Evolutionary conservation across 2,329 filamentous ascomycete species (phyloP).

Genomic region (Fusarium gaditjirri): DNA sequence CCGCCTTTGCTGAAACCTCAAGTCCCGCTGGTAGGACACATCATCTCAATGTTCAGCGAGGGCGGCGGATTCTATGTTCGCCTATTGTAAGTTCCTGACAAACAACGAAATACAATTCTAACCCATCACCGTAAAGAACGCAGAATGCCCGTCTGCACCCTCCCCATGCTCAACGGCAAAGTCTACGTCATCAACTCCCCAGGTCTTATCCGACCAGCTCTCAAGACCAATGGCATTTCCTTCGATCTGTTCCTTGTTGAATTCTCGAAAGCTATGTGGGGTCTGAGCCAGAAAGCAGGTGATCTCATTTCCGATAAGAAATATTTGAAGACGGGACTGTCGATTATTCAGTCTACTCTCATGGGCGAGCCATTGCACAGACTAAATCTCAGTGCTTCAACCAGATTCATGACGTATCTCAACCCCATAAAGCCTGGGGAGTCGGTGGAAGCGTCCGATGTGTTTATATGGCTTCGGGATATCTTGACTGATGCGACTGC

Average conservation of each 20-base stretch:
- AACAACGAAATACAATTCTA: neutral
- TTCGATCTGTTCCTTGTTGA: slow-evolving; percentile 55
- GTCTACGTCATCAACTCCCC: slow-evolving; percentile 57
- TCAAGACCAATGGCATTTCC: slow-evolving; percentile 53
- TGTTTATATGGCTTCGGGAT: slow-evolving; percentile 53
- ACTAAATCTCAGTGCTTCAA: slow-evolving; percentile 4
- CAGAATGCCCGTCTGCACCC: slow-evolving; percentile 52
- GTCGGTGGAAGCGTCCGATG: slow-evolving; percentile 38
- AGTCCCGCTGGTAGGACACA: slow-evolving; percentile 29
- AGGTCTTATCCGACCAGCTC: slow-evolving; percentile 50
- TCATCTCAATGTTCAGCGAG: slow-evolving; percentile 26
- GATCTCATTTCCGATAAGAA: neutral
- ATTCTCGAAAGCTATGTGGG: slow-evolving; percentile 35
- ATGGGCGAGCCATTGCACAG: slow-evolving; percentile 21
- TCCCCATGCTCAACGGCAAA: slow-evolving; percentile 56
- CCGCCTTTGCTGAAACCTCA: slow-evolving; percentile 24
- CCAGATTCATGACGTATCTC: neutral
- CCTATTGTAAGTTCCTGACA: slow-evolving; percentile 11
- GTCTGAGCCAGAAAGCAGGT: slow-evolving; percentile 1
- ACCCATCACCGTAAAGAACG: slow-evolving; percentile 27
- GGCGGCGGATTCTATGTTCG: slow-evolving; percentile 24
- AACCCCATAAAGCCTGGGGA: neutral
- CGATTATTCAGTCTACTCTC: slow-evolving; percentile 14
- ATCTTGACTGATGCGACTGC: slow-evolving; percentile 52
- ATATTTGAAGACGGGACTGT: neutral